A percentile compares a stretch with the other conserved stretches of the same genome.
phyloP scores from a whole-genome alignment of 2,329 filamentous ascomycete species.

The Alternaria longipes region DNA sequence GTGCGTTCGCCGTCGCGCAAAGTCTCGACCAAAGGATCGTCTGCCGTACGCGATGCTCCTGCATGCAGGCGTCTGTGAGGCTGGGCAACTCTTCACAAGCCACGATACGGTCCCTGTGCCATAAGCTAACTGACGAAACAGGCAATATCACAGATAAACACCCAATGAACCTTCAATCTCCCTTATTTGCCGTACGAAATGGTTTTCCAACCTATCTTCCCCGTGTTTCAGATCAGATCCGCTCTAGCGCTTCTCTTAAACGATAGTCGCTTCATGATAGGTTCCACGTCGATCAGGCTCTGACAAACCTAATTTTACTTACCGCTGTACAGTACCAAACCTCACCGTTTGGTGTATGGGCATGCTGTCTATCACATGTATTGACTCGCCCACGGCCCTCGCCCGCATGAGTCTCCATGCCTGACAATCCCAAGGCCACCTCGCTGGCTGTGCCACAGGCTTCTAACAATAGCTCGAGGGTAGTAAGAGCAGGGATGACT shows the following conservation, averaged over 20 bases:
- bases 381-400: constrained; percentile 23
- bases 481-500: constrained; percentile 13
- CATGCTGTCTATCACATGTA: constrained; percentile 17
- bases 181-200: constrained; percentile 24
- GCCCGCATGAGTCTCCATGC: constrained; percentile 31
- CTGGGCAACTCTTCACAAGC: constrained; percentile 20
- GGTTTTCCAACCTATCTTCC: constrained; percentile 13
- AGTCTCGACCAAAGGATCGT: not conserved
- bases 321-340: constrained; percentile 23
- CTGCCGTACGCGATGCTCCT: constrained; percentile 18
- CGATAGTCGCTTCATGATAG: constrained; percentile 32
- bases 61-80: constrained; percentile 20
- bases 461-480: constrained; percentile 14
- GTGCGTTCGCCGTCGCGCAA: not conserved
- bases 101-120: no score
- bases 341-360: constrained; percentile 18
- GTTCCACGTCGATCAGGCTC: constrained; percentile 35
- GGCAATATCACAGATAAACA: constrained; percentile 20
- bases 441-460: constrained; percentile 32
- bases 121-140: constrained; percentile 21
- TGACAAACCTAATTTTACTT: constrained; percentile 22
- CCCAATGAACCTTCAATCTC: constrained; percentile 23
- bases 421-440: constrained; percentile 22
- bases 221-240: constrained; percentile 35
- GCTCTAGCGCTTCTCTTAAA: constrained; percentile 26